These are phyloP conservation scores for Casuarina equisetifolia DNA, from an alignment of 306 rosid genomes.

Conservation along the genomic window DNA sequence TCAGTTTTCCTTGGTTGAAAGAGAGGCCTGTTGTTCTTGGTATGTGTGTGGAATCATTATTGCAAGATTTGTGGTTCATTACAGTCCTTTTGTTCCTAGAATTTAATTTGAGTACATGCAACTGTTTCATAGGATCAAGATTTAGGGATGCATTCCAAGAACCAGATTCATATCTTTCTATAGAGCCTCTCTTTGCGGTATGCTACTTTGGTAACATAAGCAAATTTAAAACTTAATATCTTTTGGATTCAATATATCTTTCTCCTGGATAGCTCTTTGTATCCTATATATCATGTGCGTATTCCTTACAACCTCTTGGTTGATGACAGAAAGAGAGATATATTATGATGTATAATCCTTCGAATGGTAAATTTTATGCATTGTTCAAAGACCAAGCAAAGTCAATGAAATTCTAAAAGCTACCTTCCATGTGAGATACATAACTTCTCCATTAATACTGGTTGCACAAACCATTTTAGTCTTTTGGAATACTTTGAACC, in stretches of 20 bases:
- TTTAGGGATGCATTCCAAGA: constrained; percentile 96
- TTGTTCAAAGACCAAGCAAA: constrained; percentile 91
- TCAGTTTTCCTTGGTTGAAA: constrained; percentile 86
- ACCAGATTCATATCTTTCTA: constrained; percentile 75
- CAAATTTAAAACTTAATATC: constrained; percentile 10
- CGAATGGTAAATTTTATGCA: constrained; percentile 81
- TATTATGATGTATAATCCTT: constrained; percentile 78
- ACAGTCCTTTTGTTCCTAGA: constrained; percentile 27
- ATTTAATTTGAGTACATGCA: constrained; percentile 23
- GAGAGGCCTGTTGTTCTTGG: constrained; percentile 91
- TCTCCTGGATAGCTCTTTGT: constrained; percentile 3
- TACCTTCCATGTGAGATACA: constrained; percentile 84
- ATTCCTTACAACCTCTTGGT: constrained; percentile 27
- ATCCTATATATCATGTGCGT: constrained; percentile 21
- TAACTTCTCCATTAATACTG: constrained; percentile 20
- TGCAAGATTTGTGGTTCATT: constrained; percentile 22
- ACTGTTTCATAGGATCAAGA: constrained; percentile 66
- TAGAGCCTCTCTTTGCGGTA: constrained; percentile 86
- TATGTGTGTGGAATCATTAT: constrained; percentile 29
- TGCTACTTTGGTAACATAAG: constrained; percentile 15
- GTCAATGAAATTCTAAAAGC: constrained; percentile 94
- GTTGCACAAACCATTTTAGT: constrained; percentile 8
- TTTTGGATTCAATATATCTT: no score
- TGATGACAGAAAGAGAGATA: constrained; percentile 77
- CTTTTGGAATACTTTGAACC: no score